Base-by-base conservation (phyloP, 768 basidiomycete species). In the Lactarius tabidus region DNA sequence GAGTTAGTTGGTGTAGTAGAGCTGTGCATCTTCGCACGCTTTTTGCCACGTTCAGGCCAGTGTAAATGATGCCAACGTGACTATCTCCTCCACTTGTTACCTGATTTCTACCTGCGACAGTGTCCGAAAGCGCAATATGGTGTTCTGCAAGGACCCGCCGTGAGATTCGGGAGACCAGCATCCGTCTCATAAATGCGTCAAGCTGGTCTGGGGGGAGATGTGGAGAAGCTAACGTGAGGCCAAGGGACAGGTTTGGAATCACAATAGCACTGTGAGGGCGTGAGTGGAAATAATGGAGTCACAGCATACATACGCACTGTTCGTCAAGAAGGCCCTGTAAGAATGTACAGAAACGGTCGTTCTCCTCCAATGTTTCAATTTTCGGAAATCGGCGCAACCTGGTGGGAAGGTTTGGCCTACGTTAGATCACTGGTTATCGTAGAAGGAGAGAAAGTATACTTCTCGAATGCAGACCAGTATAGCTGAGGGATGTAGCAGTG, bases 131-230 rank as follows among this genome's bases (percentile, higher is more conserved):
- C 1, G 91, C 89, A 60, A 95, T 84, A 70, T 96, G 93, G 69
- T 96, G 93, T 72, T 95, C 91, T 5, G 86, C 90, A 28, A 96
- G 82, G 36, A 96, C 94, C 36, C 93, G 86, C 26, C 93, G 83
- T 15, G 93, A 94, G 74, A 95, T 94, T 60, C 93, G 84, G 2
- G 93, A 95, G 57, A 93, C 84, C 12, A 96, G 82, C 93, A 96
- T 96, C 28, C 93, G 85, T 28, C 87, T 84, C 89, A 94, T 92
- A 74, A 94, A 93, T 2, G 90, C 82, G 74, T 95, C 93, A 15
- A 95, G 80, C 45, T 84, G 81, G 64, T 93, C 91, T 0, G 93
- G 88, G 0, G 84, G 79, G 9, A 95, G 82, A 72, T 88, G 85
- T 1, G 86, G 88, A 18, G 93, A 93, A 0, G 91, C 86, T n/a